These are phyloP conservation scores for Salix arbutifolia DNA, from an alignment of 345 rosid species.

Conservation along the genomic window DNA sequence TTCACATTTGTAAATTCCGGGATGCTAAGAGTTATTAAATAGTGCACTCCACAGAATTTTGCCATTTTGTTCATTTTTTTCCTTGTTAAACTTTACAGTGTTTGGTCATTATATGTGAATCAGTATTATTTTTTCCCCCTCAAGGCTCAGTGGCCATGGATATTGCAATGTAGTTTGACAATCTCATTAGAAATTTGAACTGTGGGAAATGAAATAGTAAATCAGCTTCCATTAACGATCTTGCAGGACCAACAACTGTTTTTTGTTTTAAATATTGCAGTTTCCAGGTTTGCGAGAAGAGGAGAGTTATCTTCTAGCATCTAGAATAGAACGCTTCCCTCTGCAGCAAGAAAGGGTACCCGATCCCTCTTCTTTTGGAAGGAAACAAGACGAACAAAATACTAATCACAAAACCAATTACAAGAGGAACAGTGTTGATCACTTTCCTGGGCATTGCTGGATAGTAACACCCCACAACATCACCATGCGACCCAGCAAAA, in stretches of 20 bases:
- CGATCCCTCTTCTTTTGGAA: slow-evolving; percentile 46
- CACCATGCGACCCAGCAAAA: slow-evolving; percentile 37
- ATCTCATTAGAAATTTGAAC: neutral
- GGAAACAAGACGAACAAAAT: slow-evolving; percentile 39
- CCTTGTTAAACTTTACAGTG: neutral
- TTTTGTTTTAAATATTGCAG: neutral
- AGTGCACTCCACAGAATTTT: neutral
- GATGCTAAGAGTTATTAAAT: neutral
- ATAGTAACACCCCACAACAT: slow-evolving; percentile 42
- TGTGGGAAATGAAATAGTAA: neutral
- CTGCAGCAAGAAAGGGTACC: slow-evolving; percentile 40
- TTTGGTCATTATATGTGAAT: neutral
- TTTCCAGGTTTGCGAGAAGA: neutral
- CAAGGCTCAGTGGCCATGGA: neutral
- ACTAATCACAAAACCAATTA: slow-evolving; percentile 36
- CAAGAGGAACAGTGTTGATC: slow-evolving; percentile 35
- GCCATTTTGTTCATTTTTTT: neutral
- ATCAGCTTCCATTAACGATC: too few relatives aligned
- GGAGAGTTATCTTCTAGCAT: slow-evolving; percentile 1
- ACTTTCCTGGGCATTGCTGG: slow-evolving; percentile 39
- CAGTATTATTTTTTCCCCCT: neutral
- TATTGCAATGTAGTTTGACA: too few relatives aligned
- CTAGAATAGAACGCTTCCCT: slow-evolving; percentile 31
- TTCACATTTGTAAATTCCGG: neutral
- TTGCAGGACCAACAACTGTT: too few relatives aligned